Base-by-base conservation (phyloP, 345 rosid genomes). In the Turritis glabra region DNA sequence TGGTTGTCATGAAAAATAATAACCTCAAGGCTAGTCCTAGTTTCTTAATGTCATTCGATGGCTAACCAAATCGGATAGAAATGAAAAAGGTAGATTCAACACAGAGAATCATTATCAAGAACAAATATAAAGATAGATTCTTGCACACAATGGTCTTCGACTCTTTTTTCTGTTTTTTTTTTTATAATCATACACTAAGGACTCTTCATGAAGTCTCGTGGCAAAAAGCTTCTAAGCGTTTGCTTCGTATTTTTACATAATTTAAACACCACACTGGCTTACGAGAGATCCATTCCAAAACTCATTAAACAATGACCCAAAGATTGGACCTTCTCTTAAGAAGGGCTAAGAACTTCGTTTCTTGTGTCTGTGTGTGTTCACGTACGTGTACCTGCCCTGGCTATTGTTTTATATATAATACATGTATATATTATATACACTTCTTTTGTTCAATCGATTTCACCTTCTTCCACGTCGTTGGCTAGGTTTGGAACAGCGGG, bases 381-480 rank as follows among this genome's bases (percentile, higher is more conserved):
- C 48, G 46, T 67, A 52, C 38, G 59, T 73, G 47, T 47, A 43
- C 43, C 59, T 46, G 53, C 47, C 37, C 47, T 65, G 55, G 68
- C 72, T 72, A 65, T 37, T 18, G 67, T 63, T 70, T 37, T 61
- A 30, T 76, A 44, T 44, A 7, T 44, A 44, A 17, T 44, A 69
- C 71, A 62, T 29, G 72, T 47, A 54, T 63, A 52, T 69, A 55
- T 22, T 26, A 40, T 51, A 65, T 59, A 57, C 65, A 71, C 61
- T 7, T 55, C 8, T 17, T 41, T 26, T 19, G 5, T 64, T 86
- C 77, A 85, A 80, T 87, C 90, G 52, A 87, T 88, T 84, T 94
- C 97, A 63, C 97, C 98, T 86, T 94, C 96, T 82, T 88, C 98
- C 0, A 81, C 86, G 61, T 90, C 81, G 0, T 50, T 66, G 35